phyloP scores from a whole-genome alignment of 371 early-diverging fungal species.

The Batrachochytrium dendrobatidis region DNA sequence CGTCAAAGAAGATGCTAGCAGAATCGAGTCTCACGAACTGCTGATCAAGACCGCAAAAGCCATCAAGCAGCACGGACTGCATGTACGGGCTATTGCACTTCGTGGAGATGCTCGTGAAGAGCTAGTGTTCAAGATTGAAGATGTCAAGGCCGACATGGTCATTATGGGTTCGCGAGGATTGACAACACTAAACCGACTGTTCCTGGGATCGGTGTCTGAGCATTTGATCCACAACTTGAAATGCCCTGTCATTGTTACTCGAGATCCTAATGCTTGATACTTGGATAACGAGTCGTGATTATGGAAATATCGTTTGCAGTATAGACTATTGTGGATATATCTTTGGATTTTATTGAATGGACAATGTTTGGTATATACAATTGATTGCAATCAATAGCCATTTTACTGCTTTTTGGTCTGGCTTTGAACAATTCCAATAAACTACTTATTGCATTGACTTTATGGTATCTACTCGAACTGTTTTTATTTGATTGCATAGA shows the following conservation, averaged over 20 bases:
- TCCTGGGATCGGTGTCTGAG: constrained; percentile 28
- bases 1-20: not conserved
- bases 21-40: not conserved
- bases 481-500: no score
- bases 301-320: no score
- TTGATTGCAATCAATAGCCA: no score
- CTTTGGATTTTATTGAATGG: no score
- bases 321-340: no score
- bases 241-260: constrained; percentile 13
- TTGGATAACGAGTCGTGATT: no score
- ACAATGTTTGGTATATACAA: no score
- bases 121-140: constrained; percentile 19
- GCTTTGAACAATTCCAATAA: no score
- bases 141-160: constrained; percentile 22
- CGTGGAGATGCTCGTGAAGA: constrained; percentile 29
- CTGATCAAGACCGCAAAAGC: not conserved
- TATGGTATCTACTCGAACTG: no score
- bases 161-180: constrained; percentile 28
- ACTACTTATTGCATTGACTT: no score
- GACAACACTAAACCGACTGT: constrained; percentile 12
- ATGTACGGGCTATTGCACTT: constrained; percentile 1
- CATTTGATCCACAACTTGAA: constrained; percentile 18
- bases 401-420: no score
- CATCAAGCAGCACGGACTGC: not conserved
- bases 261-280: not conserved